These are phyloP conservation scores for Neurospora sp. DNA, from an alignment of 495 filamentous ascomycete genomes.

Conservation along the genomic window DNA sequence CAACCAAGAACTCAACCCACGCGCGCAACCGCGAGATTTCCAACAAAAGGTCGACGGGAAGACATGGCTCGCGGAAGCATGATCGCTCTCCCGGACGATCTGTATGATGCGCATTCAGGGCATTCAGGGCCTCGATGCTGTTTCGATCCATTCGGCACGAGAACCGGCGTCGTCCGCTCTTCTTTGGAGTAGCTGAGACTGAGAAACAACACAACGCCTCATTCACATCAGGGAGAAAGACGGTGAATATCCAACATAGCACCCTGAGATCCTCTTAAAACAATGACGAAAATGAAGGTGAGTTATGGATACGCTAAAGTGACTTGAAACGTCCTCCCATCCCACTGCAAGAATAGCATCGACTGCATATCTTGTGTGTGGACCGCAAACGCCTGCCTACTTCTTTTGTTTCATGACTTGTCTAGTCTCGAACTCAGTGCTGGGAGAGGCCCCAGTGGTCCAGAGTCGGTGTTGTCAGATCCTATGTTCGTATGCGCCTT, in stretches of 20 bases:
- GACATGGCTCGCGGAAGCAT: constrained; percentile 15
- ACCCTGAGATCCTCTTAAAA: not conserved
- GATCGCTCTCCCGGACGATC: constrained; percentile 9
- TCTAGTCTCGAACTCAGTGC: constrained; percentile 7
- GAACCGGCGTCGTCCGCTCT: constrained; percentile 4
- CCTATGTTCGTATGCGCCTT: not conserved
- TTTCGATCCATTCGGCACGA: not conserved
- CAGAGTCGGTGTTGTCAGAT: constrained; percentile 9
- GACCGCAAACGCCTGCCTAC: not conserved
- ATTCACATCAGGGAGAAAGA: not conserved
- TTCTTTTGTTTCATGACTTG: not conserved
- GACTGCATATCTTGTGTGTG: not conserved
- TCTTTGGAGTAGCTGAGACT: constrained; percentile 12
- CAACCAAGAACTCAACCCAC: constrained; percentile 13
- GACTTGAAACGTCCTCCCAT: not conserved
- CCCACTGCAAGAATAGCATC: not conserved
- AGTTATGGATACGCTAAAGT: not conserved
- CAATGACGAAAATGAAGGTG: constrained; percentile 1
- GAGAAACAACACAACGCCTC: constrained; percentile 1
- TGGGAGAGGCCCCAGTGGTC: constrained; percentile 3
- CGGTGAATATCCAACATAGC: constrained; percentile 9
- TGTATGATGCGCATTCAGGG: constrained; percentile 16
- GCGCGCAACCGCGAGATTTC: constrained; percentile 6
- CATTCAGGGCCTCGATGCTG: not conserved
- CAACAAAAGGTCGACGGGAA: constrained; percentile 14